Evolutionary conservation across 192 early-diverging fungal genomes (phyloP), one percentile per base, ranked within the genome.

Genomic region (Podila epicladia): DNA sequence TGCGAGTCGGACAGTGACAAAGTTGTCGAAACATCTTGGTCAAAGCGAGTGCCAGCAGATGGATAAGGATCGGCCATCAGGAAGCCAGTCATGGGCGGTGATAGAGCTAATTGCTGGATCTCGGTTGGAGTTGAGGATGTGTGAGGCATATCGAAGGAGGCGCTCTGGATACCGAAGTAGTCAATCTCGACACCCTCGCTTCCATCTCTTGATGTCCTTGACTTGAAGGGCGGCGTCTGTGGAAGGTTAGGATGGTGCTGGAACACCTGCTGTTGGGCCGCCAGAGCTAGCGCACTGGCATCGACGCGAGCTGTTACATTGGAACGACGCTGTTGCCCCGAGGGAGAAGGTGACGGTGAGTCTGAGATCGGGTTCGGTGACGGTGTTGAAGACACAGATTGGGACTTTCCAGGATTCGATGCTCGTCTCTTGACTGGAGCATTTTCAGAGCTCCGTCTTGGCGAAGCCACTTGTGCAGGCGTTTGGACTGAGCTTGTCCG

Each of bases 11-110:
- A 50, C 22, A 33, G 29, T 2, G 62, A 29, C 7, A 24, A 29
- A 3, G 24, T 26, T 11, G 63, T 20, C 11, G 37, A n/a, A 29
- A 12, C 19, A 4, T 72, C 69, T 20, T 79, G 75, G 26, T 67
- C 49, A 31, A 26, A 63, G 17, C 69, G 69, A 11, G 75, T 64
- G 4, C 75, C 75, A 3, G 70, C 64, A 13, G 75, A 79, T 9
- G 75, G 75, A 24, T 79, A 79, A 7, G 75, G 75, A 58, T 79
- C 75, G n/a, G 75, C 75, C 70, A 79, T 67, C 31, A 79, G 24
- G 41, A 79, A 79, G 8, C 75, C 69, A 3, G 75, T 79, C 70
- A 72, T 62, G 5, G 69, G 63, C 1, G 75, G 64, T 6, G 75
- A 68, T 50, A 72, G 59, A 28, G 62, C 58, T 31, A 72, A 15